These are phyloP conservation scores for Elasticomyces elasticus DNA, from an alignment of 495 filamentous ascomycete genomes.

Conservation along the genomic window DNA sequence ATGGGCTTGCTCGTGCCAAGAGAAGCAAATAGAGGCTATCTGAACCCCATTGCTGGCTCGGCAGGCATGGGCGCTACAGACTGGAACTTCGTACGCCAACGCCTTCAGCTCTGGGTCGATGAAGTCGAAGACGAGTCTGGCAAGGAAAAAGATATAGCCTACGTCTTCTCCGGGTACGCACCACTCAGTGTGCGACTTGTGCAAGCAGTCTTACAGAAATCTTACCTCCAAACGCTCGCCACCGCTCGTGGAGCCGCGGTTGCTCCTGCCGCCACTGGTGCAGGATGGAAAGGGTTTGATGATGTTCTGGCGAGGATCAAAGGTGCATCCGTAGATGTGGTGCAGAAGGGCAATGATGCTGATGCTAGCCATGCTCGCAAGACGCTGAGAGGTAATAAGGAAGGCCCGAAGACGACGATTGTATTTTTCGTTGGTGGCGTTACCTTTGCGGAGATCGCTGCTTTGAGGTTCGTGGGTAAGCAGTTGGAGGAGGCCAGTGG, in stretches of 20 bases:
- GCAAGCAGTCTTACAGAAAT: constrained; percentile 91
- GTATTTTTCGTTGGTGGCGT: constrained; percentile 93
- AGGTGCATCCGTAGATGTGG: constrained; percentile 80
- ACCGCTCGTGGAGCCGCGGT: background rate
- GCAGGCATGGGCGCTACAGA: constrained; percentile 60
- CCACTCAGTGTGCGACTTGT: constrained; percentile 86
- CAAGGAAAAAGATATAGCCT: constrained; percentile 95
- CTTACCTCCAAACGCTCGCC: constrained; percentile 44
- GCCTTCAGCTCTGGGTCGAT: constrained; percentile 81
- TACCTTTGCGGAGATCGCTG: constrained; percentile 91
- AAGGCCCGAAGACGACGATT: constrained; percentile 66
- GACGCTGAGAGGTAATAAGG: constrained; percentile 53
- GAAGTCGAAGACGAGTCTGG: constrained; percentile 94
- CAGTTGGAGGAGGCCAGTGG: constrained; percentile 56
- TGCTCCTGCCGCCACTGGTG: background rate
- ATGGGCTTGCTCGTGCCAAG: constrained; percentile 61
- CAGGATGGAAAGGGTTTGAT: constrained; percentile 22
- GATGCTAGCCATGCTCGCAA: constrained; percentile 72
- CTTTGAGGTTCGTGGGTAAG: constrained; percentile 78
- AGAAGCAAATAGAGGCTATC: constrained; percentile 18
- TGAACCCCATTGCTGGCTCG: constrained; percentile 25
- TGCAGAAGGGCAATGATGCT: constrained; percentile 89
- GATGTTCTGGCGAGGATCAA: constrained; percentile 51
- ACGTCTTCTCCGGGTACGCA: constrained; percentile 94
- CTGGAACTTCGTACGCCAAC: constrained; percentile 76